phyloP scores from a whole-genome alignment of 2,329 filamentous ascomycete genomes.

The Stachybotrys chlorohalonatus region DNA sequence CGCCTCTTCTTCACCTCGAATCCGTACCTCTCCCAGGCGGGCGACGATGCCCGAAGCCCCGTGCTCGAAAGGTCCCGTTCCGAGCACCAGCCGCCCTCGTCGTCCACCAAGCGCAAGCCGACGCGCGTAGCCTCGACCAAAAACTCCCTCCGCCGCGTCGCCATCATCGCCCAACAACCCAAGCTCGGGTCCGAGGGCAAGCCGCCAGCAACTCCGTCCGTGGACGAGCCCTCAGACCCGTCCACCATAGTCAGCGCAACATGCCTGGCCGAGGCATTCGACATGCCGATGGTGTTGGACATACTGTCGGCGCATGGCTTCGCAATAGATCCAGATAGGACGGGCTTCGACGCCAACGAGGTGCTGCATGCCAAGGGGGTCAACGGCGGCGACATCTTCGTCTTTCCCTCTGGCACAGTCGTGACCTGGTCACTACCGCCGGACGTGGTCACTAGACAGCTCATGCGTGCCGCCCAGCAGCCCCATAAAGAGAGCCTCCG shows the following conservation, averaged over 20 bases:
- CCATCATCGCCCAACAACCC: constrained; percentile 71
- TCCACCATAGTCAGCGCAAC: constrained; percentile 46
- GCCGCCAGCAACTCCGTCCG: constrained; percentile 7
- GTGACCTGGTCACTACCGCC: constrained; percentile 86
- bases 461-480: constrained; percentile 68
- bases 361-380: constrained; percentile 54
- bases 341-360: constrained; percentile 50
- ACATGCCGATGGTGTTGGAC: constrained; percentile 51
- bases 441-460: constrained; percentile 62
- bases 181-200: constrained; percentile 26
- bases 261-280: constrained; percentile 54
- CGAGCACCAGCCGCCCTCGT: constrained; percentile 4
- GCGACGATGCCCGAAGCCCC: constrained; percentile 13
- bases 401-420: constrained; percentile 90
- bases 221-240: constrained; percentile 21
- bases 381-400: constrained; percentile 77
- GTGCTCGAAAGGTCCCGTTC: constrained; percentile 7
- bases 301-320: constrained; percentile 52
- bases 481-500: constrained; percentile 59
- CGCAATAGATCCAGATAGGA: constrained; percentile 51
- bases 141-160: constrained; percentile 73
- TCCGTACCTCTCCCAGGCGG: constrained; percentile 38
- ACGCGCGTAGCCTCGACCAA: constrained; percentile 42
- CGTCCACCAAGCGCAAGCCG: constrained; percentile 34
- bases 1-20: constrained; percentile 61